Conservation (phyloP, 768 basidiomycete species). For the Pleurotus tuoliensis region DNA sequence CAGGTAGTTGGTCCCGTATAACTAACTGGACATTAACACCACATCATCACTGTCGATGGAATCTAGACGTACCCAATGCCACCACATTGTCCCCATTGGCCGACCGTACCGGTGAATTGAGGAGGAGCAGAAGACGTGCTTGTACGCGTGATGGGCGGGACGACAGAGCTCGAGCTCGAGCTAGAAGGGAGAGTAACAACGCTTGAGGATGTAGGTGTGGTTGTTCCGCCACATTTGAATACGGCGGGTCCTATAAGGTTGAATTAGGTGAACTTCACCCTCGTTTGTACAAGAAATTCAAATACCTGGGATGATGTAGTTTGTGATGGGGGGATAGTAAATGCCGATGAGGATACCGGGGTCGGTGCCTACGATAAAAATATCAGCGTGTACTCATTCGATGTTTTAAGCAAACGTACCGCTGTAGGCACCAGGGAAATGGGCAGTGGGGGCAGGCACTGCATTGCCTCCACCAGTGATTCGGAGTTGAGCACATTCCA, state of each 20-base stretch:
- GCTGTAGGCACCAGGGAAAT: slow-evolving; percentile 1
- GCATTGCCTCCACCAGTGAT: slow-evolving; percentile 3
- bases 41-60: neutral
- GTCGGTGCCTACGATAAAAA: neutral
- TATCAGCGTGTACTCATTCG: neutral
- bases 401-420: neutral
- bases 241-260: neutral
- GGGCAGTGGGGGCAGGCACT: neutral
- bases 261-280: neutral
- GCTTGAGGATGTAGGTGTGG: neutral
- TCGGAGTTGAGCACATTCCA: slow-evolving; percentile 1
- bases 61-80: slow-evolving; percentile 33
- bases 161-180: neutral
- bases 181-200: too few species aligned
- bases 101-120: neutral
- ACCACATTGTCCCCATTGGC: slow-evolving; percentile 43
- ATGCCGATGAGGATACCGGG: slow-evolving; percentile 2
- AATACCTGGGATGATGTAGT: slow-evolving; percentile 5
- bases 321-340: neutral
- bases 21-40: neutral
- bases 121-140: neutral
- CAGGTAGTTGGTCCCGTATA: slow-evolving; percentile 37
- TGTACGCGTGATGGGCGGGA: neutral
- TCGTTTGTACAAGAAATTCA: too few species aligned
- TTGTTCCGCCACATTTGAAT: neutral